phyloP scores from a whole-genome alignment of 495 filamentous ascomycete species.

The Penicillium samsonianum region DNA sequence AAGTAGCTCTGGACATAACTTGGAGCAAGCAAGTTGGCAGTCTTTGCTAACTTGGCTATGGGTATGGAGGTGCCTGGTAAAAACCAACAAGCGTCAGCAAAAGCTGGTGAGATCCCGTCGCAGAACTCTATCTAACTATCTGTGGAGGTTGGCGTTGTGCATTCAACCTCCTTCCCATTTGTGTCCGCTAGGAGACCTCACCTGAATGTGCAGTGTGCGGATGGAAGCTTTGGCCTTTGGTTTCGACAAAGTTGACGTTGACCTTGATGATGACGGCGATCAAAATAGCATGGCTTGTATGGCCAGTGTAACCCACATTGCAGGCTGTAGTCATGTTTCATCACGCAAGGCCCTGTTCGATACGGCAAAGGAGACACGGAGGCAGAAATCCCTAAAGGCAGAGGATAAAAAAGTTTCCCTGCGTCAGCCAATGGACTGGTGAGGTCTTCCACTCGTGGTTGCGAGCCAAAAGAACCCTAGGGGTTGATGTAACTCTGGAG shows the following conservation, averaged over 20 bases:
- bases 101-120: neutral
- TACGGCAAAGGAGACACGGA: neutral
- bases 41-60: no score
- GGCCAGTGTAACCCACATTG: no score
- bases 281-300: neutral
- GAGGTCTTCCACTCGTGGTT: constrained; percentile 12
- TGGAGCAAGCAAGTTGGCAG: no score
- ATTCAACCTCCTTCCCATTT: neutral
- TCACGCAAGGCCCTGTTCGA: neutral
- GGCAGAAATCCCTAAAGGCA: neutral
- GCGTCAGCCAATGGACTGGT: constrained; percentile 12
- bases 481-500: no score
- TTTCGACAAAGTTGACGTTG: neutral
- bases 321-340: neutral
- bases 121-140: neutral
- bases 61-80: neutral
- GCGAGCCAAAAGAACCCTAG: no score
- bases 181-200: neutral
- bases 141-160: neutral
- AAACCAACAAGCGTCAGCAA: neutral
- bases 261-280: neutral
- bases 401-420: neutral
- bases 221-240: neutral
- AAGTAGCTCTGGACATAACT: no score
- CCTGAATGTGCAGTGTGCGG: neutral